A percentile compares a stretch with the other conserved stretches of the same genome.
phyloP scores from a whole-genome alignment of 257 asterid species.

The Gynochthodes officinalis region DNA sequence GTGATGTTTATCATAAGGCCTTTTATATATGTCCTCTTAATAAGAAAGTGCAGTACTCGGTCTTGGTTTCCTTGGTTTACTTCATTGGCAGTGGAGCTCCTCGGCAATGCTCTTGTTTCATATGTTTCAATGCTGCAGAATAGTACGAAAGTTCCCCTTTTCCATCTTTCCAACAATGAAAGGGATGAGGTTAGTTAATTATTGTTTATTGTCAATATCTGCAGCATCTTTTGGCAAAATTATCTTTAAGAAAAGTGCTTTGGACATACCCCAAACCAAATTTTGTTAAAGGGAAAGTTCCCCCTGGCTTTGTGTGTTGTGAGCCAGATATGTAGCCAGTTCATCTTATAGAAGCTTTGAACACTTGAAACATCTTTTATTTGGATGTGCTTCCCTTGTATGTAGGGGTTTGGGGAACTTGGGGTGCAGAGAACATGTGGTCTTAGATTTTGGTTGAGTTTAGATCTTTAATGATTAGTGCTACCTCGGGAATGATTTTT shows the following conservation, averaged over 20 bases:
- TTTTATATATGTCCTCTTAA: slow-evolving; percentile 66
- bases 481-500: not conserved
- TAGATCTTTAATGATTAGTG: not conserved
- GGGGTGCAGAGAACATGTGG: not conserved
- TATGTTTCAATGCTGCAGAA: slow-evolving; percentile 27
- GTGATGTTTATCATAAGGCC: slow-evolving; percentile 79
- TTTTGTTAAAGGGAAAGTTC: not conserved
- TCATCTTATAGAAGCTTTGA: not conserved
- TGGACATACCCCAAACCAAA: not conserved
- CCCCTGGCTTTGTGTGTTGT: not conserved
- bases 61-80: slow-evolving; percentile 95
- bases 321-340: not conserved
- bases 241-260: not conserved
- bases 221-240: not conserved
- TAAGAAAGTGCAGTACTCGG: slow-evolving; percentile 63
- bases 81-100: slow-evolving; percentile 64
- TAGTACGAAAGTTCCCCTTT: slow-evolving; percentile 31
- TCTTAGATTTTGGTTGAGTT: not conserved
- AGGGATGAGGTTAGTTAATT: slow-evolving; percentile 62
- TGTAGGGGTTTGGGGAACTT: slow-evolving; percentile 1
- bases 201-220: not conserved
- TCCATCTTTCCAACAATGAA: slow-evolving; percentile 55
- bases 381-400: not conserved
- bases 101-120: slow-evolving; percentile 67
- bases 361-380: not conserved